Conservation (phyloP, 208 protist species). For the Entamoeba invadens region DNA sequence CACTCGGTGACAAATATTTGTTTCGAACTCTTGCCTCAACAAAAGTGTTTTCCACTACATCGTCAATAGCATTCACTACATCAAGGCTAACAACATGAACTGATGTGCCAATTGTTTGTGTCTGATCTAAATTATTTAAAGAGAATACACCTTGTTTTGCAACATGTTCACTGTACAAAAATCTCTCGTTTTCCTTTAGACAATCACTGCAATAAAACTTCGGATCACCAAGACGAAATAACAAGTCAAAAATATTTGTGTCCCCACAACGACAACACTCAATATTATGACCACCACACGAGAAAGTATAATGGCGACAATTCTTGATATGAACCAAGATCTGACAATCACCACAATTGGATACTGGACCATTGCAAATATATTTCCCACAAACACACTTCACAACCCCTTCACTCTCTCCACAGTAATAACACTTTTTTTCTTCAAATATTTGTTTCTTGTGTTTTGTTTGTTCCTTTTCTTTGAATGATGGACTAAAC, state of each 20-base stretch:
- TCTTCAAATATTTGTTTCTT: background rate
- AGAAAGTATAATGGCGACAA: background rate
- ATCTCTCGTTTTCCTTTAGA: too few relatives aligned
- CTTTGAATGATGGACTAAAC: too few relatives aligned
- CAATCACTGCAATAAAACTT: too few relatives aligned
- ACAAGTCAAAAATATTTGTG: background rate
- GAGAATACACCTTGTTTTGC: too few relatives aligned
- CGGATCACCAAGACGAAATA: too few relatives aligned
- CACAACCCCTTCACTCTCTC: background rate
- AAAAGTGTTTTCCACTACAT: background rate
- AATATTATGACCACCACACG: background rate
- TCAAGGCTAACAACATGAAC: background rate
- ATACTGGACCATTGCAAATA: background rate
- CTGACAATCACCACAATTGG: background rate
- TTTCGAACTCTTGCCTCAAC: background rate
- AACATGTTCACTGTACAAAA: too few relatives aligned
- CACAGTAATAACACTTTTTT: background rate
- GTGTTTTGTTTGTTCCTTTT: too few relatives aligned
- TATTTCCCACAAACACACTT: background rate
- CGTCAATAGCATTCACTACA: background rate
- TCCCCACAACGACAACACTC: background rate
- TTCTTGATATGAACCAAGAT: background rate
- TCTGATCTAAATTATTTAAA: too few relatives aligned
- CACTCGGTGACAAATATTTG: background rate
- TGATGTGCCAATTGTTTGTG: background rate